Percentiles rank a stretch among this genome's conserved stretches.
phyloP scores from a whole-genome alignment of 2,329 filamentous ascomycete genomes.

The Talaromyces sp. region DNA sequence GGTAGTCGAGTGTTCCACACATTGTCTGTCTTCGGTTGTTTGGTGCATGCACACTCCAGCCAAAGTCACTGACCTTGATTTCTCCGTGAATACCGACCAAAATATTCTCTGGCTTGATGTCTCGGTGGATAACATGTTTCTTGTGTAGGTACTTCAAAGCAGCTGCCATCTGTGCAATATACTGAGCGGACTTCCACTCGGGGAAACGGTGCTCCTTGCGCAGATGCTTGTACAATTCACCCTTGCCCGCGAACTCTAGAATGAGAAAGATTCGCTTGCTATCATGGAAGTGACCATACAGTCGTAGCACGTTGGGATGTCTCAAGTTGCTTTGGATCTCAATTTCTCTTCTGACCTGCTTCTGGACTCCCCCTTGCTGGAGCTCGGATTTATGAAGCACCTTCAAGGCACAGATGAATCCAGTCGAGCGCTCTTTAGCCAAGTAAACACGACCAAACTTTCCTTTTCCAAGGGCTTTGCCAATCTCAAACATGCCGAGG shows the following conservation, averaged over 20 bases:
- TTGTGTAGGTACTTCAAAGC: slow-evolving; percentile 88
- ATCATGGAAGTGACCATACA: slow-evolving; percentile 88
- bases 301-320: slow-evolving; percentile 78
- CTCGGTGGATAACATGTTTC: slow-evolving; percentile 95
- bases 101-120: slow-evolving; percentile 98
- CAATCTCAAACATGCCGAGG: slow-evolving; percentile 92
- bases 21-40: slow-evolving; percentile 92
- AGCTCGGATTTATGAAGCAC: slow-evolving; percentile 82
- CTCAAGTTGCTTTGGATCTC: slow-evolving; percentile 86
- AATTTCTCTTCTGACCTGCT: slow-evolving; percentile 82
- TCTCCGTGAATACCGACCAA: slow-evolving; percentile 94
- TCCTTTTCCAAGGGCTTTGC: slow-evolving; percentile 78
- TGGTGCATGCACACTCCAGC: slow-evolving; percentile 96
- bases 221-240: slow-evolving; percentile 84
- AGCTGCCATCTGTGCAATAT: slow-evolving; percentile 86
- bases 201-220: slow-evolving; percentile 75
- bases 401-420: slow-evolving; percentile 83
- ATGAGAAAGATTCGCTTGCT: slow-evolving; percentile 84
- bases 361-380: slow-evolving; percentile 77
- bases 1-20: slow-evolving; percentile 95
- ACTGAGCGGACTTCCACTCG: slow-evolving; percentile 83
- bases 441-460: slow-evolving; percentile 87
- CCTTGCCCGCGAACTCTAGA: slow-evolving; percentile 80
- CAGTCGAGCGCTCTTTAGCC: slow-evolving; percentile 72
- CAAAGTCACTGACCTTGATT: slow-evolving; percentile 98